These are phyloP conservation scores for Dioszegia crocea DNA, from an alignment of 768 basidiomycete species.

Conservation along the genomic window DNA sequence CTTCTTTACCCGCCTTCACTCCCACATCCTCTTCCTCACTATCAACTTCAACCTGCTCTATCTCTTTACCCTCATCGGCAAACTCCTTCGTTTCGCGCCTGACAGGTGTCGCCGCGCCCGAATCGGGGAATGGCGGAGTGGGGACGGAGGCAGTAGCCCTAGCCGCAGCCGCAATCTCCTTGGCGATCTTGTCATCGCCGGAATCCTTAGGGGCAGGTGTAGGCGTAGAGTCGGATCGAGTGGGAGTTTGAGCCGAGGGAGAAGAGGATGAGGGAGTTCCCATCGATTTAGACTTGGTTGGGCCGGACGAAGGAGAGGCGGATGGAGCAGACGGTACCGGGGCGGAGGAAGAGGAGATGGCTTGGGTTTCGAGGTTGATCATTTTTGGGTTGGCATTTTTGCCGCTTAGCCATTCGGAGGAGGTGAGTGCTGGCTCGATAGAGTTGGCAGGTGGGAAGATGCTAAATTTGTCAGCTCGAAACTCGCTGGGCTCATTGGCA, in stretches of 20 bases:
- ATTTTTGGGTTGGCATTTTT: constrained; percentile 74
- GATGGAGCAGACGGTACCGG: constrained; percentile 45
- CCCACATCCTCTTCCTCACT: constrained; percentile 18
- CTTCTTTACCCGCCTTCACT: constrained; percentile 1
- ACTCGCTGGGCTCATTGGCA: not conserved
- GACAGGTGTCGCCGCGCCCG: constrained; percentile 5
- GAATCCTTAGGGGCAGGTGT: constrained; percentile 4
- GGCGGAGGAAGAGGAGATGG: constrained; percentile 37
- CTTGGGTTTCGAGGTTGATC: constrained; percentile 71
- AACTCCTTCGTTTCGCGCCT: constrained; percentile 2
- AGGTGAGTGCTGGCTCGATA: constrained; percentile 69
- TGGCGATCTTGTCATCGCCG: not conserved
- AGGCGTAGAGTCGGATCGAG: constrained; percentile 10
- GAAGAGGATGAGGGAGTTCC: constrained; percentile 10
- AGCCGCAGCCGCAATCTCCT: not conserved
- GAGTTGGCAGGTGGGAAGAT: constrained; percentile 92
- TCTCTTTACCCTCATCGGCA: constrained; percentile 32
- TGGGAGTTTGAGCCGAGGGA: constrained; percentile 9
- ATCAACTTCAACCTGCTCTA: constrained; percentile 40
- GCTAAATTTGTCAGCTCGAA: constrained; percentile 30
- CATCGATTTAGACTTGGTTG: constrained; percentile 8
- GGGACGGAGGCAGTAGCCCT: constrained; percentile 4
- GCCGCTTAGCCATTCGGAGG: constrained; percentile 79
- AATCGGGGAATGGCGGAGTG: not conserved
- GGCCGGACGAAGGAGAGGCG: not conserved